phyloP scores from a whole-genome alignment of 805 yeast genomes.

The Kluyveromyces nonfermentans region DNA sequence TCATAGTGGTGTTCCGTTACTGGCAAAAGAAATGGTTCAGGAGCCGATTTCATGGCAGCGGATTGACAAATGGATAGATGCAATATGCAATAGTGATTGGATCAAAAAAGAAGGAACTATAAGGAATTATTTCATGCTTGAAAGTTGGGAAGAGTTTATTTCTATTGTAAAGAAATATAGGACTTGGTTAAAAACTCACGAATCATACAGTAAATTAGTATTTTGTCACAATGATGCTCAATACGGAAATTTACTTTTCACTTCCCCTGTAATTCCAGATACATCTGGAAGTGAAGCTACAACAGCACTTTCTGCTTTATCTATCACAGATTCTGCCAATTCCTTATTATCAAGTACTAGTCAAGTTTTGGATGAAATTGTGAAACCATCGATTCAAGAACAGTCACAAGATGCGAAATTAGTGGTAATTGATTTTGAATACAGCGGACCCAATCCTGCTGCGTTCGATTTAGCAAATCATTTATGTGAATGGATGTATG shows the following conservation, averaged over 20 bases:
- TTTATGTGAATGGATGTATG: conserved; percentile 95
- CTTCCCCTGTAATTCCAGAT: conserved; percentile 39
- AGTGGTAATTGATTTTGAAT: conserved; percentile 94
- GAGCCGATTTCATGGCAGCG: conserved; percentile 67
- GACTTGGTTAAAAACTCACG: conserved; percentile 45
- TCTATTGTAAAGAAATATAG: conserved; percentile 42
- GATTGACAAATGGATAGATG: conserved; percentile 60
- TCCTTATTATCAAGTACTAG: conserved; percentile 25
- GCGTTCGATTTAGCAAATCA: conserved; percentile 91
- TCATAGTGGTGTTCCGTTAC: conserved; percentile 68
- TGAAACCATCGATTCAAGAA: conserved; percentile 32
- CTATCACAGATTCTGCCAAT: conserved; percentile 12
- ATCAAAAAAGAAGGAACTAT: conserved; percentile 26
- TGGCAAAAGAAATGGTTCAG: conserved; percentile 40
- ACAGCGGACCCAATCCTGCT: conserved; percentile 82
- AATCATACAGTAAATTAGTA: conserved; percentile 42
- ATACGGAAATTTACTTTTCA: conserved; percentile 79
- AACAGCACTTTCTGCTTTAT: conserved; percentile 4
- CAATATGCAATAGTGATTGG: conserved; percentile 36
- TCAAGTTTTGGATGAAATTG: conserved; percentile 24
- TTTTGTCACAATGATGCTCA: conserved; percentile 97
- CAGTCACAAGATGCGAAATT: conserved; percentile 55
- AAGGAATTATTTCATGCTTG: conserved; percentile 31
- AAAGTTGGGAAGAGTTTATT: conserved; percentile 41
- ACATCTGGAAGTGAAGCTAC: conserved; percentile 2